A percentile compares a stretch with the other conserved stretches of the same genome.
Conservation (phyloP, 139 green algal species). For the Pseudopediastrum boryanum region DNA sequence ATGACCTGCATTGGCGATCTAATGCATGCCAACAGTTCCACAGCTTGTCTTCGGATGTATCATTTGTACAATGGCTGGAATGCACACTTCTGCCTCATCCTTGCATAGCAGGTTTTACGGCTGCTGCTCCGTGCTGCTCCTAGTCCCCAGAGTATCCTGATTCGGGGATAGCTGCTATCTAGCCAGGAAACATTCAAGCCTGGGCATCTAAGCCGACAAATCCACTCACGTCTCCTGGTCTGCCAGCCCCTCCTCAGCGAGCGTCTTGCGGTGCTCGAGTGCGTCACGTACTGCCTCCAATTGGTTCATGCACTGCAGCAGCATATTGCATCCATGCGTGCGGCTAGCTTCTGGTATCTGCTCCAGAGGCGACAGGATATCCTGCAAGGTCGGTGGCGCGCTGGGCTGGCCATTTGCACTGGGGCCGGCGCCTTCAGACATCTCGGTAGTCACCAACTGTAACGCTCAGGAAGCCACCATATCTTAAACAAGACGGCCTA, state of each 20-base stretch:
- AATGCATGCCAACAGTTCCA: too few species aligned
- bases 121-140: neutral
- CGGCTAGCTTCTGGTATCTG: too few species aligned
- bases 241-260: constrained; percentile 10
- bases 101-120: neutral
- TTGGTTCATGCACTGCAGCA: constrained; percentile 20
- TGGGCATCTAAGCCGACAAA: neutral
- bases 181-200: neutral
- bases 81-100: neutral
- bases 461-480: too few species aligned
- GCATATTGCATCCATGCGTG: too few species aligned
- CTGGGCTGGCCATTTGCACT: too few species aligned
- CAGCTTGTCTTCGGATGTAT: neutral
- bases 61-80: neutral
- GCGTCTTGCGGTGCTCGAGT: constrained; percentile 8
- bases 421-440: too few species aligned
- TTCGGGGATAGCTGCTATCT: neutral
- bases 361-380: too few species aligned
- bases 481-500: too few species aligned
- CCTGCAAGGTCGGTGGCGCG: too few species aligned
- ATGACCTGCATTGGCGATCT: too few species aligned
- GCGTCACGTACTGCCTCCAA: constrained; percentile 3
- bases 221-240: constrained; percentile 22
- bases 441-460: too few species aligned
- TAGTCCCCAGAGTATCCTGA: neutral